Conservation (phyloP, 441 rosid species). For the Melastoma candidum region DNA sequence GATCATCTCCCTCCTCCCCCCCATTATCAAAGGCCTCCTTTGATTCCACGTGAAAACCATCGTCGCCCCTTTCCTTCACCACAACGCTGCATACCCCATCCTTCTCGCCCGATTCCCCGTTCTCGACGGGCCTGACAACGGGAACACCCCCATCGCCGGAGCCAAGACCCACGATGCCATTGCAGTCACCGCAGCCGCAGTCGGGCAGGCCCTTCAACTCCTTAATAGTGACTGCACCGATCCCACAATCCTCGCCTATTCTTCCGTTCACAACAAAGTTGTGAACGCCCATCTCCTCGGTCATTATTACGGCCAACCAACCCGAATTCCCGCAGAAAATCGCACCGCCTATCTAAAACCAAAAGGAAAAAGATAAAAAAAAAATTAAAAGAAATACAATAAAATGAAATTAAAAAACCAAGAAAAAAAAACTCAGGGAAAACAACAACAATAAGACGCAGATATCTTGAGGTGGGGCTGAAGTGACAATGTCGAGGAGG, state of each 20-base stretch:
- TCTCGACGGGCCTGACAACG: neutral
- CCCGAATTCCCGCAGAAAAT: no score
- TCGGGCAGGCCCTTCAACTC: conserved; percentile 7
- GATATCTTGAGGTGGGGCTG: no score
- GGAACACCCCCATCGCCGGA: neutral
- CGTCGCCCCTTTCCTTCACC: conserved; percentile 13
- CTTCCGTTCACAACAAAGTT: conserved; percentile 1
- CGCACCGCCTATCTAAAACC: no score
- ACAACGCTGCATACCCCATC: conserved; percentile 24
- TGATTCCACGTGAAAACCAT: conserved; percentile 17
- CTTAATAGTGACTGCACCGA: neutral
- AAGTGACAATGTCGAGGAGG: no score
- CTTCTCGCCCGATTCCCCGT: conserved; percentile 18
- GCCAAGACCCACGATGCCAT: conserved; percentile 1
- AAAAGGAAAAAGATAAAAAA: no score
- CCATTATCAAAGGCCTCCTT: conserved; percentile 4
- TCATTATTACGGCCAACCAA: no score
- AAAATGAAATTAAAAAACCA: no score
- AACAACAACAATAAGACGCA: no score
- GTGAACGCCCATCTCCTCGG: no score
- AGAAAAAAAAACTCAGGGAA: no score
- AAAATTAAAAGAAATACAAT: no score
- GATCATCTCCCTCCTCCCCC: neutral
- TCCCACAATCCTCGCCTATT: conserved; percentile 4
- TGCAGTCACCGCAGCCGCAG: conserved; percentile 11